Evolutionary conservation across 352 stramenopile species (phyloP).

Genomic region (Phytophthora crassamura): DNA sequence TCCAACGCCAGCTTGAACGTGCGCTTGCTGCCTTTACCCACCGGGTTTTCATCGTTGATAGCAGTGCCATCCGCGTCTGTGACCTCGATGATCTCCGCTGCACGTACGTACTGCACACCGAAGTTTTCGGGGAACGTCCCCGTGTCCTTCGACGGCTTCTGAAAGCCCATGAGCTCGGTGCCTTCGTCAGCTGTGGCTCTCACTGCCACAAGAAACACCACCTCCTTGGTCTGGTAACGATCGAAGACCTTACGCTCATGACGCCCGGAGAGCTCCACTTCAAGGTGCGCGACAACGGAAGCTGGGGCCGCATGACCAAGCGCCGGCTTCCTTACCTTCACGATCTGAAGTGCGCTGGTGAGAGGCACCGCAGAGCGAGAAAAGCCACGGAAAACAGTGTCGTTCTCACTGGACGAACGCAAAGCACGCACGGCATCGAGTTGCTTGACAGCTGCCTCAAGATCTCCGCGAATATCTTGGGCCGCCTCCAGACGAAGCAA

Average conservation of each 20-base stretch:
- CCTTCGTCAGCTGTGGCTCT: constrained; percentile 68
- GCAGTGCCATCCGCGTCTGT: constrained; percentile 81
- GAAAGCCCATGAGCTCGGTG: constrained; percentile 66
- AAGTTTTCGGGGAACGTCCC: constrained; percentile 87
- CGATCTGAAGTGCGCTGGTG: constrained; percentile 56
- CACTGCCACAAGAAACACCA: constrained; percentile 95
- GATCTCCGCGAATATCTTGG: constrained; percentile 83
- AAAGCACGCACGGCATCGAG: constrained; percentile 60
- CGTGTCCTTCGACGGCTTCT: constrained; percentile 26
- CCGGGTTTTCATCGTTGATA: constrained; percentile 47
- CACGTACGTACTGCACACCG: constrained; percentile 85
- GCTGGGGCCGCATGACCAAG: constrained; percentile 89
- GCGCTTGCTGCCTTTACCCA: constrained; percentile 75
- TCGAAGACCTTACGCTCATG: constrained; percentile 85
- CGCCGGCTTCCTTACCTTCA: constrained; percentile 87
- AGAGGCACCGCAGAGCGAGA: constrained; percentile 52
- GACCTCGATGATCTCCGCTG: constrained; percentile 83
- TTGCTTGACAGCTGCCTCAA: constrained; percentile 89
- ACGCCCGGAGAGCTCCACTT: constrained; percentile 80
- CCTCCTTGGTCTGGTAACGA: constrained; percentile 90
- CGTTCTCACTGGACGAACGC: constrained; percentile 42
- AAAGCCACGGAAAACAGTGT: constrained; percentile 71
- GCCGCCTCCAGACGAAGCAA: constrained; percentile 91
- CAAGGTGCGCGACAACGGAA: constrained; percentile 87
- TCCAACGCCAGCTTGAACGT: constrained; percentile 93